phyloP scores from a whole-genome alignment of 768 basidiomycete species.

The Ephemerocybe angulata region DNA sequence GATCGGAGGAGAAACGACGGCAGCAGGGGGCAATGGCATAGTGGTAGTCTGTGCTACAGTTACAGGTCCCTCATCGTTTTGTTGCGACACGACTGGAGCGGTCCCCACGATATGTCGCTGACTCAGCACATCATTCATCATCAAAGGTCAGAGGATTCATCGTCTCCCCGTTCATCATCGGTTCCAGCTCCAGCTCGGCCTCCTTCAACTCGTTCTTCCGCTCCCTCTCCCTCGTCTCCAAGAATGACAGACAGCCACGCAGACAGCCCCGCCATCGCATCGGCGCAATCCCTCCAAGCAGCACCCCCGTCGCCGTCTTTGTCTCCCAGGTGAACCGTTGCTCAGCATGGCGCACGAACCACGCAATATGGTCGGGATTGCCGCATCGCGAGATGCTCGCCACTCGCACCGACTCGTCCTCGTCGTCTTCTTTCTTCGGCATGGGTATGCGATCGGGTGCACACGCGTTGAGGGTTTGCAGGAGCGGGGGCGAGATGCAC shows the following conservation, averaged over 20 bases:
- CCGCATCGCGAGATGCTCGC: slow-evolving; percentile 44
- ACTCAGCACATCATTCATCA: slow-evolving; percentile 11
- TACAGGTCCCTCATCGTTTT: no score
- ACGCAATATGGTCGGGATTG: slow-evolving; percentile 41
- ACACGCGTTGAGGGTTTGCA: slow-evolving; percentile 31
- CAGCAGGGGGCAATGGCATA: no score
- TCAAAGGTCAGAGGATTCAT: slow-evolving; percentile 18
- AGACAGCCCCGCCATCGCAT: slow-evolving; percentile 68
- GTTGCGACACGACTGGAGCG: slow-evolving; percentile 20
- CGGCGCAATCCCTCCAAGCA: slow-evolving; percentile 54
- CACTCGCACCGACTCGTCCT: slow-evolving; percentile 14
- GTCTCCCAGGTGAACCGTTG: slow-evolving; percentile 68
- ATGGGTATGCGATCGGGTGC: slow-evolving; percentile 35
- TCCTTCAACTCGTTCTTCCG: slow-evolving; percentile 16
- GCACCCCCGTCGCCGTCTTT: slow-evolving; percentile 44
- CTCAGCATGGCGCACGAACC: slow-evolving; percentile 57
- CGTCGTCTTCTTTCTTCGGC: slow-evolving; percentile 15
- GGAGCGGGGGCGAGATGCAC: slow-evolving; percentile 27
- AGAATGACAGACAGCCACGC: slow-evolving; percentile 58
- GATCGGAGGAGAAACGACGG: no score
- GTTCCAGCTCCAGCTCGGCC: slow-evolving; percentile 1
- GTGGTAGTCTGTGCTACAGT: slow-evolving; percentile 7
- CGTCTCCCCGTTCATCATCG: neutral
- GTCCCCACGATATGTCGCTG: slow-evolving; percentile 20
- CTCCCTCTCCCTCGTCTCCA: slow-evolving; percentile 27